Conservation (phyloP, 352 stramenopile species). For the Pythium pyrilobum region DNA sequence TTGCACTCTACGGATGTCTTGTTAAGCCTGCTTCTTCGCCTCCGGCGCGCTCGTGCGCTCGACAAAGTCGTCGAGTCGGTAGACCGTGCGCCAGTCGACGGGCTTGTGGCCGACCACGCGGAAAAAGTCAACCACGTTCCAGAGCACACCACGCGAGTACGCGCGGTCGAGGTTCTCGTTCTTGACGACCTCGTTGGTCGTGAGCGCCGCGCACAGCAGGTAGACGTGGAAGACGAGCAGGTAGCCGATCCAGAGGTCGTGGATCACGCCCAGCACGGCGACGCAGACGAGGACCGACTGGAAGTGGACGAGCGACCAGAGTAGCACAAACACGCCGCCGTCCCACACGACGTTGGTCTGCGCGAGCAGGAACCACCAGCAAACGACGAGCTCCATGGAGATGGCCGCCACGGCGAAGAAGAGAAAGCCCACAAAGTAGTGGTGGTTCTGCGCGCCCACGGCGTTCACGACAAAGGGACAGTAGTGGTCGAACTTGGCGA, state of each 20-base stretch:
- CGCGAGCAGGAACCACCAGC: constrained; percentile 29
- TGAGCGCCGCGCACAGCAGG: constrained; percentile 50
- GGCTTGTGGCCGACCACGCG: constrained; percentile 22
- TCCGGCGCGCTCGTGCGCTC: not conserved
- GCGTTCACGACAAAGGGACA: constrained; percentile 90
- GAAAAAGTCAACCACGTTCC: constrained; percentile 64
- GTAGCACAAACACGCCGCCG: constrained; percentile 17
- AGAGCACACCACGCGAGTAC: constrained; percentile 53
- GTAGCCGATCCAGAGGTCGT: constrained; percentile 72
- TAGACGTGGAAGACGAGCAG: constrained; percentile 65
- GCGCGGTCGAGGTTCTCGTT: constrained; percentile 41
- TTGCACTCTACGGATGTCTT: constrained; percentile 27
- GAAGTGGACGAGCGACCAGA: constrained; percentile 56
- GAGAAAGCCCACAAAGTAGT: constrained; percentile 92
- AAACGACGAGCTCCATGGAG: constrained; percentile 36
- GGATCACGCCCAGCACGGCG: constrained; percentile 40
- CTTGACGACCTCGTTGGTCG: constrained; percentile 81
- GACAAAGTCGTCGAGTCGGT: constrained; percentile 48
- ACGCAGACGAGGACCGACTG: constrained; percentile 54
- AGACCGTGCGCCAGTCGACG: constrained; percentile 58
- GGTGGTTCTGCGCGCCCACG: constrained; percentile 93
- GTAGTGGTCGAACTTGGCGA: constrained; percentile 83
- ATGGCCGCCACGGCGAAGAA: constrained; percentile 60
- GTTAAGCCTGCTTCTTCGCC: constrained; percentile 10
- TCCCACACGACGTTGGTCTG: constrained; percentile 21